Conservation (phyloP, 2,329 filamentous ascomycete genomes). For the Lachnellula cervina region DNA sequence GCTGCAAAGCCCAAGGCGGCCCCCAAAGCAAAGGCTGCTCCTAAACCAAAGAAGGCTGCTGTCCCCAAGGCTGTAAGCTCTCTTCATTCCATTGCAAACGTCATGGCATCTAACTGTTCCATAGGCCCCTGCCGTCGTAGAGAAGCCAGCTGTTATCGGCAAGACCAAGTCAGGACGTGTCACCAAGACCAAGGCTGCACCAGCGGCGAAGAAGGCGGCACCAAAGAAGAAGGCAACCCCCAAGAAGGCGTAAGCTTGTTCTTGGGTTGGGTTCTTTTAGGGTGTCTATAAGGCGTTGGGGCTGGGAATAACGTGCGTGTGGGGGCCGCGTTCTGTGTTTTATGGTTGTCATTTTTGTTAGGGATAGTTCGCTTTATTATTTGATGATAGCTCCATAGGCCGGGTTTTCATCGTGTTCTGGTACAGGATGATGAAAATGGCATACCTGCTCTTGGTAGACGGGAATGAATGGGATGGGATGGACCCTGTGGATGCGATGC, state of each 20-base stretch:
- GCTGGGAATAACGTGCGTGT: constrained; percentile 14
- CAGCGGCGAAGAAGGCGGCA: constrained; percentile 43
- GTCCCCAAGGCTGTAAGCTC: constrained; percentile 25
- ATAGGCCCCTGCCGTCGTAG: constrained; percentile 59
- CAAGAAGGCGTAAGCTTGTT: constrained; percentile 22
- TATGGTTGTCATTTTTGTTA: constrained; percentile 10
- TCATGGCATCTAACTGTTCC: constrained; percentile 20
- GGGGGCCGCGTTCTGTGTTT: constrained; percentile 12
- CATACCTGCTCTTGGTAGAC: background rate
- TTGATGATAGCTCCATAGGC: constrained; percentile 6
- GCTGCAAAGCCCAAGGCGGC: constrained; percentile 34
- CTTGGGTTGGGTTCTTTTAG: constrained; percentile 11
- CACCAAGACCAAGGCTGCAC: constrained; percentile 59
- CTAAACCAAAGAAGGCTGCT: constrained; percentile 32
- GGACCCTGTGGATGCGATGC: background rate
- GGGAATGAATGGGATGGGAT: background rate
- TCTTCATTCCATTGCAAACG: background rate
- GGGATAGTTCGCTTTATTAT: constrained; percentile 14
- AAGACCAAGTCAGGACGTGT: constrained; percentile 72
- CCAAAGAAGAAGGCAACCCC: constrained; percentile 25
- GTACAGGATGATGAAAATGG: constrained; percentile 1
- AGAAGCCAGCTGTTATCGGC: constrained; percentile 56
- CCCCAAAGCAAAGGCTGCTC: constrained; percentile 31
- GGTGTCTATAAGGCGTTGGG: constrained; percentile 24
- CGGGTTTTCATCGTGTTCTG: constrained; percentile 1